phyloP scores from a whole-genome alignment of 2,329 filamentous ascomycete genomes.

The Penicillium brevicompactum region DNA sequence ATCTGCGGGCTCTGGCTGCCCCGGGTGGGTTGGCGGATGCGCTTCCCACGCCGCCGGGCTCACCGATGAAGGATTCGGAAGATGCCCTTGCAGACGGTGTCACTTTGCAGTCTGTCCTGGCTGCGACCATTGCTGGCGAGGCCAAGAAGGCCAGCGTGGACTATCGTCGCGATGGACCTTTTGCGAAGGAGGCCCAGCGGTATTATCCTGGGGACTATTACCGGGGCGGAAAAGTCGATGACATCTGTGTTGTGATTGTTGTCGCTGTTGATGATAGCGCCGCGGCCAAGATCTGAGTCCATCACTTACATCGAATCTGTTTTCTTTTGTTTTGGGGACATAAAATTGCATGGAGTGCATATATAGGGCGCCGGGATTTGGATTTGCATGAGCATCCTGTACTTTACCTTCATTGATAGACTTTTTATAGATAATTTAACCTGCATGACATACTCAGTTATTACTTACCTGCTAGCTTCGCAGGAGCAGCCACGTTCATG shows the following conservation, averaged over 20 bases:
- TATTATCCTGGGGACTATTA: conserved; percentile 84
- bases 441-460: not conserved
- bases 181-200: conserved; percentile 90
- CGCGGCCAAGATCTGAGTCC: not conserved
- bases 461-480: not conserved
- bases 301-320: not conserved
- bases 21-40: conserved; percentile 44
- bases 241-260: conserved; percentile 84
- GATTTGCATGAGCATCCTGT: not conserved
- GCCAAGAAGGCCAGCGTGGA: conserved; percentile 86
- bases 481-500: too few relatives aligned
- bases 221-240: conserved; percentile 91
- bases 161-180: conserved; percentile 81
- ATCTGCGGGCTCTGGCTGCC: conserved; percentile 58
- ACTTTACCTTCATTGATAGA: not conserved
- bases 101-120: conserved; percentile 76
- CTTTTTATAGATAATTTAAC: not conserved
- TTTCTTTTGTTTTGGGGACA: conserved; percentile 2
- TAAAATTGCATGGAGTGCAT: conserved; percentile 8
- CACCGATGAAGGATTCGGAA: conserved; percentile 5
- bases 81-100: conserved; percentile 28
- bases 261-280: conserved; percentile 67
- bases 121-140: conserved; percentile 74
- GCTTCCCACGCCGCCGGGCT: conserved; percentile 18
- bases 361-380: conserved; percentile 4